Base-by-base conservation (phyloP, 2,329 filamentous ascomycete species). In the Colletotrichum trifolii region DNA sequence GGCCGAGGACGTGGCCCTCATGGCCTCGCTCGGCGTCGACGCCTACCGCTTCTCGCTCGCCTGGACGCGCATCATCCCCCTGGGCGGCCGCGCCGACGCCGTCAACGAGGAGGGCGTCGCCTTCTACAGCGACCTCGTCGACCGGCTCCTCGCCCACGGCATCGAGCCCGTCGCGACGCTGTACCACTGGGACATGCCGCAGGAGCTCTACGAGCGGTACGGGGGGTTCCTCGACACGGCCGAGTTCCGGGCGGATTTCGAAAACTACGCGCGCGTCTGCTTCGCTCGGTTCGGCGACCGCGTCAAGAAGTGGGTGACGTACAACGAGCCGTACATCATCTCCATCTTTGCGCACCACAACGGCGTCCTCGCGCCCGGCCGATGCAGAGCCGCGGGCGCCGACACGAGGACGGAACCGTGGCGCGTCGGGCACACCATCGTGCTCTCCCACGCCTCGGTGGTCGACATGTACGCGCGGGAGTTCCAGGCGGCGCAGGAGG, bases 1-100 rank as follows among this genome's bases (percentile, higher is more conserved):
- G 3, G 74, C 77, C 10, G 79, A 87, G 55, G 89, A 91, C 70
- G 84, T 90, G 65, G 85, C 81, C 5, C 78, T 91, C 8, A 74
- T 91, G 67, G 86, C 85, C 69, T 74, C 80, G 50, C 84, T 85
- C 49, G 85, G 87, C 49, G 85, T 86, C 8, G 82, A 84, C 67
- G 84, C 84, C 5, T 91, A 90, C 72, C 84, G 88, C 17, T 90
- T 91, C 73, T 90, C 87, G 4, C 77, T 91, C 40, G 87, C 87
- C 8, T 91, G 88, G 88, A 85, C 87, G 6, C 86, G 88, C 46
- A 83, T 91, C 58, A 89, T 91, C 58, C 88, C 88, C 1, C 79
- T 89, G 0, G 88, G 88, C 10, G 87, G 88, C 10, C 81, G 88
- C 43, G 78, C 88, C 49, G 88, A 90, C 69, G 83, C 87, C 1